These are phyloP conservation scores for Fraxinus angustifolia DNA, from an alignment of 305 asterid species.

Conservation along the genomic window DNA sequence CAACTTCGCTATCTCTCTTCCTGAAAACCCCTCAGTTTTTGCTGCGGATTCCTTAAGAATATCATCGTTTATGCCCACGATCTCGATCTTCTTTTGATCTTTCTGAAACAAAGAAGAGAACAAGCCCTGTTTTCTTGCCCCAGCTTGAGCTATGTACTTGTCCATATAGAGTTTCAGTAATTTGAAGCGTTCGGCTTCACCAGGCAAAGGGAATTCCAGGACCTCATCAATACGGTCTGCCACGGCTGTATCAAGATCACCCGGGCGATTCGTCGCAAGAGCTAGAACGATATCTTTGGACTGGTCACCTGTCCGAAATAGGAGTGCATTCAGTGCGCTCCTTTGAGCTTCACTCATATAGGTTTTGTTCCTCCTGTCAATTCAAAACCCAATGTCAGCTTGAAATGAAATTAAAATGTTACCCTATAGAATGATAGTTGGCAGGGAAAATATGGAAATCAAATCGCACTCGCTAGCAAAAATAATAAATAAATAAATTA, in stretches of 20 bases:
- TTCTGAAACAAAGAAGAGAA: conserved; percentile 52
- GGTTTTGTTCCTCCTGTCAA: conserved; percentile 79
- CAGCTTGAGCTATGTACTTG: conserved; percentile 79
- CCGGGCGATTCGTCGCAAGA: conserved; percentile 88
- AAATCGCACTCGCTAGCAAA: not conserved
- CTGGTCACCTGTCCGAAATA: conserved; percentile 89
- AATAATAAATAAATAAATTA: not conserved
- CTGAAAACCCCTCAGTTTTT: conserved; percentile 74
- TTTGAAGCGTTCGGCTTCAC: conserved; percentile 83
- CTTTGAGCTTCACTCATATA: conserved; percentile 99
- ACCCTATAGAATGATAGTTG: not conserved
- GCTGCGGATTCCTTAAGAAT: conserved; percentile 79
- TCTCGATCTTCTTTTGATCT: conserved; percentile 65
- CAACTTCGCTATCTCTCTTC: conserved; percentile 88
- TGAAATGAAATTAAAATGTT: conserved; percentile 3
- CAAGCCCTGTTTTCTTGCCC: conserved; percentile 59
- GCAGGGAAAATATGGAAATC: not conserved
- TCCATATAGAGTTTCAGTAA: conserved; percentile 71
- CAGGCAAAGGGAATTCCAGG: conserved; percentile 88
- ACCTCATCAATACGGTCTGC: conserved; percentile 94
- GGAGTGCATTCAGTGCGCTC: conserved; percentile 96
- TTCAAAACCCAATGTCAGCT: not conserved
- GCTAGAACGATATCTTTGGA: conserved; percentile 94
- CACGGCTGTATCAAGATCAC: conserved; percentile 94
- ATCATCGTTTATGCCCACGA: conserved; percentile 65